phyloP scores from a whole-genome alignment of 306 rosid species.

The Geum urbanum region DNA sequence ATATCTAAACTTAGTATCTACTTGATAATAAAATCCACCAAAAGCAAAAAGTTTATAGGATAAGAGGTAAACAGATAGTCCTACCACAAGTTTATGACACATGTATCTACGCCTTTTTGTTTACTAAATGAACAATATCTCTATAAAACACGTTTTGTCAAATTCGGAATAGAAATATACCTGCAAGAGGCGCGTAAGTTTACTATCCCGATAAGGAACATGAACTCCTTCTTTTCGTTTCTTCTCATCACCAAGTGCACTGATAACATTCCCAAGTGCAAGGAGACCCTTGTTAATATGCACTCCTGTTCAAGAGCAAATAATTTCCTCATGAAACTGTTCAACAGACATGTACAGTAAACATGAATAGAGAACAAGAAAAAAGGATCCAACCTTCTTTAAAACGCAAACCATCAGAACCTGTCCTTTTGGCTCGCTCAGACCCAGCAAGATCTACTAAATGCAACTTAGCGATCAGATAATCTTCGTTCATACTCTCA shows the following conservation, averaged over 20 bases:
- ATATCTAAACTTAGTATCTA: background rate
- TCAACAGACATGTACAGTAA: constrained; percentile 16
- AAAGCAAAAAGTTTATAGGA: constrained; percentile 1
- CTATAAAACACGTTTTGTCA: background rate
- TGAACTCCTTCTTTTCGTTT: constrained; percentile 94
- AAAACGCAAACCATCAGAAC: constrained; percentile 96
- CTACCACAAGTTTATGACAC: background rate
- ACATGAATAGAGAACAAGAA: constrained; percentile 4
- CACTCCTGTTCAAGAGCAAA: constrained; percentile 61
- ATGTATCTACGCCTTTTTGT: background rate
- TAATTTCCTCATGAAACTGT: constrained; percentile 23
- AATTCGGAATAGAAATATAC: constrained; percentile 38
- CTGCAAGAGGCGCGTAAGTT: constrained; percentile 98
- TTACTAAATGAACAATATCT: background rate
- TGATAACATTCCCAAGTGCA: constrained; percentile 98
- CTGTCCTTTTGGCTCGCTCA: constrained; percentile 98
- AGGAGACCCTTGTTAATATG: constrained; percentile 98
- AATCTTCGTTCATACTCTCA: constrained; percentile 71
- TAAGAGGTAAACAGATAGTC: background rate
- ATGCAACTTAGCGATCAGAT: constrained; percentile 93
- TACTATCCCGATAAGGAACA: constrained; percentile 98
- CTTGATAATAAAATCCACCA: background rate
- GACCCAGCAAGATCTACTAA: constrained; percentile 99
- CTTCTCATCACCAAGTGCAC: constrained; percentile 99
- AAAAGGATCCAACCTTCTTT: constrained; percentile 66